Conservation (phyloP, 1,284 basidiomycete species). For the Microbotryum violaceum region DNA sequence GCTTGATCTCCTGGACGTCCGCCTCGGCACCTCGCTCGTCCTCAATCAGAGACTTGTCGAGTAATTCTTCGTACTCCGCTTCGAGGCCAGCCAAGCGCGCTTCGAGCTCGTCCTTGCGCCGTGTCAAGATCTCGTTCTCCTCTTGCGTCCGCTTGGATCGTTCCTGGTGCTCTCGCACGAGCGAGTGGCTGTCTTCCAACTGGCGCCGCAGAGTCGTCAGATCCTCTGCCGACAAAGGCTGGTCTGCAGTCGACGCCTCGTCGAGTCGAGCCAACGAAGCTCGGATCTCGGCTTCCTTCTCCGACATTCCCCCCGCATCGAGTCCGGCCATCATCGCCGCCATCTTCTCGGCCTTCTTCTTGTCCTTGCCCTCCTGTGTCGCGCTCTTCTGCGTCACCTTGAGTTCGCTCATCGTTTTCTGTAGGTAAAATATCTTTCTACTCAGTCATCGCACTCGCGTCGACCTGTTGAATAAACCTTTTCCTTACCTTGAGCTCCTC, state of each 20-base stretch:
- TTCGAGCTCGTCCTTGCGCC: slow-evolving; percentile 82
- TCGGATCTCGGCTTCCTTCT: slow-evolving; percentile 87
- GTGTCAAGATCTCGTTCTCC: slow-evolving; percentile 76
- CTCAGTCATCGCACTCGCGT: slow-evolving; percentile 3
- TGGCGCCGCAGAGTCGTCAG: slow-evolving; percentile 72
- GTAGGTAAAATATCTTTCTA: background rate
- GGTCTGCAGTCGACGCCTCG: slow-evolving; percentile 54
- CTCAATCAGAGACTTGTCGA: slow-evolving; percentile 53
- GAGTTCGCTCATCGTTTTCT: slow-evolving; percentile 68
- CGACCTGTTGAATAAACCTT: no score
- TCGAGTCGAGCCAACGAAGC: slow-evolving; percentile 72
- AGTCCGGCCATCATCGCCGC: slow-evolving; percentile 99
- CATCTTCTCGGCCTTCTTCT: slow-evolving; percentile 98
- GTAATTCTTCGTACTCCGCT: slow-evolving; percentile 89
- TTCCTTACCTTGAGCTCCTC: slow-evolving; percentile 62
- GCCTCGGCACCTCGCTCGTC: slow-evolving; percentile 37
- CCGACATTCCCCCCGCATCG: slow-evolving; percentile 80
- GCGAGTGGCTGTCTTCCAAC: slow-evolving; percentile 76
- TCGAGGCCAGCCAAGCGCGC: slow-evolving; percentile 71
- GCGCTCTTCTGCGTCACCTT: slow-evolving; percentile 73
- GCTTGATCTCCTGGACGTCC: slow-evolving; percentile 75
- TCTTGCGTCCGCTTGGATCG: slow-evolving; percentile 81
- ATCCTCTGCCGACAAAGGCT: slow-evolving; percentile 58
- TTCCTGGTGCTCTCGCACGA: slow-evolving; percentile 82
- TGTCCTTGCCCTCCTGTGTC: slow-evolving; percentile 90